Conservation (phyloP, 495 filamentous ascomycete species). For the Penicillium lagena region DNA sequence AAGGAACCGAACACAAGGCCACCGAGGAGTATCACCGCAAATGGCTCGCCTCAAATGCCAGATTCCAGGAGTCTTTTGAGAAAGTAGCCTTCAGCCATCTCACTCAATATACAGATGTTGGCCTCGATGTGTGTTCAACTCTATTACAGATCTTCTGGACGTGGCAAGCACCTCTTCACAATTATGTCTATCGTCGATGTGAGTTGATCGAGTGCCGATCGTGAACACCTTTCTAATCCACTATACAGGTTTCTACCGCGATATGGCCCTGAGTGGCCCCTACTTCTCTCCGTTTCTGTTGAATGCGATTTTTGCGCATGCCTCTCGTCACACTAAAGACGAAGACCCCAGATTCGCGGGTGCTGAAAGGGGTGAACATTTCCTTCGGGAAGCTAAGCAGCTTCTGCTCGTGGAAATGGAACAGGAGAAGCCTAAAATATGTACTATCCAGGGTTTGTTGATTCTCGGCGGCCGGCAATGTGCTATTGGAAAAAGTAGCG, state of each 20-base stretch:
- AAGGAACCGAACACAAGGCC: not conserved
- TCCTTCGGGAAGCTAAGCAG: constrained; percentile 1
- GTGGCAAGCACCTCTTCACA: constrained; percentile 8
- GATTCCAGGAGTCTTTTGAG: constrained; percentile 5
- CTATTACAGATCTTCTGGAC: constrained; percentile 7
- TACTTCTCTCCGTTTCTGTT: constrained; percentile 6
- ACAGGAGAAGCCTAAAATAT: constrained; percentile 4
- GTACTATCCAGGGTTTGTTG: constrained; percentile 4
- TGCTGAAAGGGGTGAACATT: constrained; percentile 1
- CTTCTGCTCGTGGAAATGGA: constrained; percentile 6
- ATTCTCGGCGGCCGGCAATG: constrained; percentile 7
- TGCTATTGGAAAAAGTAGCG: constrained; percentile 8
- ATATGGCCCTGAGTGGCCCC: constrained; percentile 4
- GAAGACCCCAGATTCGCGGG: constrained; percentile 2
- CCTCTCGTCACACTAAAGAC: constrained; percentile 4
- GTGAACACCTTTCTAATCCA: not conserved
- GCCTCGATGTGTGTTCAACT: not conserved
- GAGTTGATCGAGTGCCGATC: not conserved
- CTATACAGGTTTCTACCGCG: constrained; percentile 5
- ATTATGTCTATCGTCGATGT: constrained; percentile 9
- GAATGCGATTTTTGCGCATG: constrained; percentile 9
- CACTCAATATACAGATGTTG: constrained; percentile 1
- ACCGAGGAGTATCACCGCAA: constrained; percentile 6
- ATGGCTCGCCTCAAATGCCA: constrained; percentile 4
- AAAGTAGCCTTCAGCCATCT: constrained; percentile 1